Base-by-base conservation (phyloP, 2,329 filamentous ascomycete genomes). In the Magnaporthiopsis rhizophila region DNA sequence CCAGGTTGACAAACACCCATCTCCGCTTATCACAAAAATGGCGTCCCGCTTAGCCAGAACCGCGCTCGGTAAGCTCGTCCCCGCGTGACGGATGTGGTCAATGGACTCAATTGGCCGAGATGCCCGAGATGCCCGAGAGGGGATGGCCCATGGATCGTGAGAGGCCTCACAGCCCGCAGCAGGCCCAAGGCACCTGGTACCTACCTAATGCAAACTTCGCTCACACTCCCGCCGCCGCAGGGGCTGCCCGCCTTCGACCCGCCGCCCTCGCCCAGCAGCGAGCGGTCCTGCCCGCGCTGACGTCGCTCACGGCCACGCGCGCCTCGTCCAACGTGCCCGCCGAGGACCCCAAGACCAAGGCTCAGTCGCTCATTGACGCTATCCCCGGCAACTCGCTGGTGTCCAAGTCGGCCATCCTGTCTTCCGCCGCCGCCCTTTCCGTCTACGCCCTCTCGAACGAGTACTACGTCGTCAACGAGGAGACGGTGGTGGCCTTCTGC, bases 391-490 rank as follows among this genome's bases (percentile, higher is more conserved):
- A 86, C 86, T 94, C 86, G 75, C 83, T 97, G 69, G 82, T 96
- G 76, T 96, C 92, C 80, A 99, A 99, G 89, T 92, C 92, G 72
- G 95, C 95, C 74, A 94, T 97, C 77, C 89, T 99, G 74, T 98
- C 94, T 75, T 93, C 92, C 73, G 89, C 89, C 69, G 91, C 95
- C 74, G 94, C 90, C 81, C 80, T 96, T 72, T 93, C 91, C 74
- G 86, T 96, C 78, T 96, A 95, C 77, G 95, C 92, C 75, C 92
- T 99, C 81, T 96, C 91, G 88, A 99, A 96, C 83, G 95, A 99
- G 87, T 92, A 98, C 84, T 98, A 97, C 81, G 92, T 99, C 77
- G 86, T 99, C 81, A 99, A 99, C 83, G 95, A 99, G 86, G 95
- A 99, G 85, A 90, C 93, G 69, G 90, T 99, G 76, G 91, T 96